Conservation (phyloP, 345 rosid species). For the Microthlaspi erraticum region DNA sequence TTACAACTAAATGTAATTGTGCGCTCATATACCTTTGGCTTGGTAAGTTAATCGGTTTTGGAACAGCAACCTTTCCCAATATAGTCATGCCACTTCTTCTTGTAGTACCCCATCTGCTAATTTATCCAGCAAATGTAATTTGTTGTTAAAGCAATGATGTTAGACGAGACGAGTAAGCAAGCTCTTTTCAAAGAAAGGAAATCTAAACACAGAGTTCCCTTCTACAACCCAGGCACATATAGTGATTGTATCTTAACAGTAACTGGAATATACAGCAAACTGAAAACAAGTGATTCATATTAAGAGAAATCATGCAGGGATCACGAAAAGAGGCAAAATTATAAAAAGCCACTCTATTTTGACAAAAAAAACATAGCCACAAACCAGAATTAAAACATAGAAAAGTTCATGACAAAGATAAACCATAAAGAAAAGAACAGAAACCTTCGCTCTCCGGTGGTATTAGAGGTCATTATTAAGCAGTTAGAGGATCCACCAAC, state of each 20-base stretch:
- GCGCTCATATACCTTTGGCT: constrained; percentile 79
- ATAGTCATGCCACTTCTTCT: constrained; percentile 93
- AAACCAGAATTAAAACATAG: neutral
- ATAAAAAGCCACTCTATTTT: neutral
- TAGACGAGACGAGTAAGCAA: neutral
- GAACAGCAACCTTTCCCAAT: constrained; percentile 94
- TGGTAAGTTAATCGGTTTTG: constrained; percentile 96
- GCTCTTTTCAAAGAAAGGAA: constrained; percentile 16
- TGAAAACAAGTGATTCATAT: neutral
- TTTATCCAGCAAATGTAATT: constrained; percentile 24
- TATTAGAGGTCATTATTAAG: constrained; percentile 41
- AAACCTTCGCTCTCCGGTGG: constrained; percentile 47
- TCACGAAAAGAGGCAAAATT: neutral
- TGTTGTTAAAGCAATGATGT: constrained; percentile 1
- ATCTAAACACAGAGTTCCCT: neutral
- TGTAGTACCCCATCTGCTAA: constrained; percentile 75
- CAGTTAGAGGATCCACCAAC: constrained; percentile 32
- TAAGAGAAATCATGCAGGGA: constrained; percentile 13
- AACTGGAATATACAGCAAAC: constrained; percentile 6
- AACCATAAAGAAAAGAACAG: neutral
- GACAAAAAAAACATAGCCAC: neutral
- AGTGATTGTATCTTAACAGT: constrained; percentile 10
- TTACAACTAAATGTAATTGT: constrained; percentile 12
- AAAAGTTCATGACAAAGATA: neutral
- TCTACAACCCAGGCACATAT: constrained; percentile 8